A percentile compares a stretch with the other conserved stretches of the same genome.
phyloP scores from a whole-genome alignment of 805 yeast genomes.

The Lachancea lanzarotensis region DNA sequence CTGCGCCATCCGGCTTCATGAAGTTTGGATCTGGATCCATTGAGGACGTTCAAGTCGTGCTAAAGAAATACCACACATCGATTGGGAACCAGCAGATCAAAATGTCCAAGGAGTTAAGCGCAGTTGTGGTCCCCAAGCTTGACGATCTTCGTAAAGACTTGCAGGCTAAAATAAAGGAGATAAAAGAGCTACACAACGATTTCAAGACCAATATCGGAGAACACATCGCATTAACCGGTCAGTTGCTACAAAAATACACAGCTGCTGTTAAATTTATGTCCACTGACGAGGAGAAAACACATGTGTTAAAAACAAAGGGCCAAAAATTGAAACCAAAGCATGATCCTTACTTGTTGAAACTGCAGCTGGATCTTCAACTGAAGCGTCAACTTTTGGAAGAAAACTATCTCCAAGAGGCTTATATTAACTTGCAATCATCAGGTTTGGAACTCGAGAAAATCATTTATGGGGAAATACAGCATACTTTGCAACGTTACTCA shows the following conservation, averaged over 20 bases:
- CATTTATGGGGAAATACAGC: constrained; percentile 55
- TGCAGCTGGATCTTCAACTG: constrained; percentile 58
- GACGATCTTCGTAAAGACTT: constrained; percentile 63
- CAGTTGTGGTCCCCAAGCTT: constrained; percentile 49
- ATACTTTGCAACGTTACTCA: constrained; percentile 46
- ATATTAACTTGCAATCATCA: constrained; percentile 55
- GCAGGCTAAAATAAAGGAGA: constrained; percentile 71
- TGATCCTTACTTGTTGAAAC: constrained; percentile 60
- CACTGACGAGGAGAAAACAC: constrained; percentile 29
- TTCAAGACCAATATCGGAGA: constrained; percentile 53
- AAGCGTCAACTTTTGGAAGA: constrained; percentile 57
- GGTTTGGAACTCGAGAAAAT: constrained; percentile 60
- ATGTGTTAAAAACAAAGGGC: constrained; percentile 17
- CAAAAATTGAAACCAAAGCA: constrained; percentile 33
- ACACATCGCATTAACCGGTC: constrained; percentile 60
- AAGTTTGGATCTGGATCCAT: constrained; percentile 72
- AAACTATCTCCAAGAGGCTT: constrained; percentile 59
- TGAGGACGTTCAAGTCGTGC: constrained; percentile 66
- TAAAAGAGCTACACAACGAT: constrained; percentile 58
- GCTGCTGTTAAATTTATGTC: constrained; percentile 39
- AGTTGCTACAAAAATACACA: constrained; percentile 42
- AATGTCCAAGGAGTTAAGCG: constrained; percentile 48
- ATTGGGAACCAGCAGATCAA: constrained; percentile 49
- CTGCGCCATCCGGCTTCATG: constrained; percentile 45
- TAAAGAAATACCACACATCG: constrained; percentile 58